Evolutionary conservation across 2,329 filamentous ascomycete genomes (phyloP).

Genomic region (Hortaea werneckii): DNA sequence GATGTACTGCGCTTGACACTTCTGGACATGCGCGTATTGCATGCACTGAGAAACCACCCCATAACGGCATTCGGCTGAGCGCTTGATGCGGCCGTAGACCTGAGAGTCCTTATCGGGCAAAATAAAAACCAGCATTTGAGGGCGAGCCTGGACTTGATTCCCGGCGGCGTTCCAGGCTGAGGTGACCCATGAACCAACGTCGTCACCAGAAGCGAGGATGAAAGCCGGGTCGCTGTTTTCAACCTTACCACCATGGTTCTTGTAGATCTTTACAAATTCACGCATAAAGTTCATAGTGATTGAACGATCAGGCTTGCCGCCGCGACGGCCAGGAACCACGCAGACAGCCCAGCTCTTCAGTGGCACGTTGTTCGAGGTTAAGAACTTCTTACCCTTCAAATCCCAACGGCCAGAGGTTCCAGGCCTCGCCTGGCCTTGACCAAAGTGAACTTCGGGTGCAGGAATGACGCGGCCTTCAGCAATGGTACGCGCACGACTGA

Average conservation of each 20-base stretch:
- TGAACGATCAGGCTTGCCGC: conserved; percentile 30
- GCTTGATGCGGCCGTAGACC: conserved; percentile 75
- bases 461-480: conserved; percentile 59
- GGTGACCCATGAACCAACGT: conserved; percentile 24
- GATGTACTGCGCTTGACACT: conserved; percentile 70
- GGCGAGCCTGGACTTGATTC: conserved; percentile 44
- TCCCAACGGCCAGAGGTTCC: conserved; percentile 72
- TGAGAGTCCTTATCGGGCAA: conserved; percentile 54
- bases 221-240: conserved; percentile 37
- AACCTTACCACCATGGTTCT: conserved; percentile 51
- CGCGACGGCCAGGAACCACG: conserved; percentile 49
- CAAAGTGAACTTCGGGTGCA: conserved; percentile 63
- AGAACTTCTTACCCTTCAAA: conserved; percentile 70
- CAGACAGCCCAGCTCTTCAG: conserved; percentile 69
- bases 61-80: conserved; percentile 73
- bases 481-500: conserved; percentile 53
- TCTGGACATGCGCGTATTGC: conserved; percentile 58
- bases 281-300: conserved; percentile 45
- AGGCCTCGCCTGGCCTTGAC: conserved; percentile 44
- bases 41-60: conserved; percentile 78
- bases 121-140: conserved; percentile 73
- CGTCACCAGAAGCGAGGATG: conserved; percentile 22
- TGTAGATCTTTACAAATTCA: conserved; percentile 52
- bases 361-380: conserved; percentile 45
- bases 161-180: conserved; percentile 45